Conservation (phyloP, 139 green algal species). For the Trebouxia sp. region DNA sequence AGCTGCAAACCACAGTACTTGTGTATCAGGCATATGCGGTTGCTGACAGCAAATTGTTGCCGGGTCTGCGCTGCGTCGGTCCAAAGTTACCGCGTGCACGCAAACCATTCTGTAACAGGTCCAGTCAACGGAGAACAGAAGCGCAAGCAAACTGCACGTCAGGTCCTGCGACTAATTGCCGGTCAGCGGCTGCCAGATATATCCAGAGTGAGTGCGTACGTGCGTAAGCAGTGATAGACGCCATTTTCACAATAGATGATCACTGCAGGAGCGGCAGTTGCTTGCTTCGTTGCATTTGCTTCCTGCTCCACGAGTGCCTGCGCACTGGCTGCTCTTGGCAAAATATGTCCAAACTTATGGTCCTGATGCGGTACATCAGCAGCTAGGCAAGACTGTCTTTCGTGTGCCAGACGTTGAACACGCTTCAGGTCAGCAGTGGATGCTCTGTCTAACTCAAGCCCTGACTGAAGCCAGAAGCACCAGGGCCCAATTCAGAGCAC, state of each 20-base stretch:
- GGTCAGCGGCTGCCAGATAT: neutral
- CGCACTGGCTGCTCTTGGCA: neutral
- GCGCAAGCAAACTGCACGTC: neutral
- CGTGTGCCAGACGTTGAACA: constrained; percentile 1
- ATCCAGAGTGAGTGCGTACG: neutral
- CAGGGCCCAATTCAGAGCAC: too few relatives aligned
- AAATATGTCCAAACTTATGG: neutral
- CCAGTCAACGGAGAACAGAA: too few relatives aligned
- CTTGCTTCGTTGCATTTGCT: neutral
- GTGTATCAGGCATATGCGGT: too few relatives aligned
- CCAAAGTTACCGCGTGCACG: too few relatives aligned
- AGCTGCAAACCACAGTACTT: too few relatives aligned
- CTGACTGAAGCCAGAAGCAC: too few relatives aligned
- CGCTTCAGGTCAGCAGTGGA: neutral
- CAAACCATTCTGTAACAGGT: too few relatives aligned
- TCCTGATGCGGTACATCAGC: neutral
- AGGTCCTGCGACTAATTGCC: neutral
- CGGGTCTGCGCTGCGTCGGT: too few relatives aligned
- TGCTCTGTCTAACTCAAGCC: too few relatives aligned
- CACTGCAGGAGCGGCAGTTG: constrained; percentile 1
- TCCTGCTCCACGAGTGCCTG: neutral
- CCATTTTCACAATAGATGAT: too few relatives aligned
- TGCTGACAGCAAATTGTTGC: too few relatives aligned
- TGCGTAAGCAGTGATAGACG: too few relatives aligned
- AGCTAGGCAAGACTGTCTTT: neutral